Evolutionary conservation across 768 basidiomycete genomes (phyloP).

Genomic region (Rhodosporidiobolus odoratus): DNA sequence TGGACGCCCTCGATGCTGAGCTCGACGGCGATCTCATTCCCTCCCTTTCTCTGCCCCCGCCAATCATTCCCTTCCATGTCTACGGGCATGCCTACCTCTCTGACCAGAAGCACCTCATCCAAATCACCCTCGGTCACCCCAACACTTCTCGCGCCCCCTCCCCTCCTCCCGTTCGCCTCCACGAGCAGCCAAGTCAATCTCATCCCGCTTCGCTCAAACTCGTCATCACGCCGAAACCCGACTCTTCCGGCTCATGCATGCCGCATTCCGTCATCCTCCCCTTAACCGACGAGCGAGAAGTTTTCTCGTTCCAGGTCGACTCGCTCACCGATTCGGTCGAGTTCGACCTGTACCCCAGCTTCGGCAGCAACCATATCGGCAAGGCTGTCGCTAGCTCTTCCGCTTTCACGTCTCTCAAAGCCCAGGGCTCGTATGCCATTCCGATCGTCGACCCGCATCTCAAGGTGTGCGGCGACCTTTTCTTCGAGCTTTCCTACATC

Average conservation of each 20-base stretch:
- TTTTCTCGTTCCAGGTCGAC: slow-evolving; percentile 81
- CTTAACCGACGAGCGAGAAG: slow-evolving; percentile 61
- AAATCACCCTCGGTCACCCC: slow-evolving; percentile 71
- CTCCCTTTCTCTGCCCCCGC: slow-evolving; percentile 87
- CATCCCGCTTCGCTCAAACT: slow-evolving; percentile 68
- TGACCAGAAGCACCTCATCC: slow-evolving; percentile 75
- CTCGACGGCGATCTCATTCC: slow-evolving; percentile 83
- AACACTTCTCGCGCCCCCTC: slow-evolving; percentile 49
- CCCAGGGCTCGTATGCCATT: slow-evolving; percentile 46
- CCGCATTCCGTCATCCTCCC: slow-evolving; percentile 88
- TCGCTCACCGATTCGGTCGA: slow-evolving; percentile 68
- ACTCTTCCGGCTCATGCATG: slow-evolving; percentile 62
- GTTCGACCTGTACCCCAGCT: slow-evolving; percentile 93
- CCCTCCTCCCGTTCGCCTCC: slow-evolving; percentile 53
- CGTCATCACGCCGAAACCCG: slow-evolving; percentile 84
- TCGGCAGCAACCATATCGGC: slow-evolving; percentile 93
- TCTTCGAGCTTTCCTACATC: slow-evolving; percentile 79
- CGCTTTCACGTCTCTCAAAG: slow-evolving; percentile 58
- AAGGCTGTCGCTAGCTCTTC: slow-evolving; percentile 79
- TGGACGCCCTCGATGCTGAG: slow-evolving; percentile 53
- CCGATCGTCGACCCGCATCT: slow-evolving; percentile 89
- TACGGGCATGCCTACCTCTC: slow-evolving; percentile 89
- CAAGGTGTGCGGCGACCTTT: slow-evolving; percentile 89
- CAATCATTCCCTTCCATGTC: slow-evolving; percentile 94
- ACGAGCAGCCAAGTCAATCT: slow-evolving; percentile 44